A percentile compares a stretch with the other conserved stretches of the same genome.
phyloP scores from a whole-genome alignment of 805 yeast genomes.

The Ogataea polymorpha region DNA sequence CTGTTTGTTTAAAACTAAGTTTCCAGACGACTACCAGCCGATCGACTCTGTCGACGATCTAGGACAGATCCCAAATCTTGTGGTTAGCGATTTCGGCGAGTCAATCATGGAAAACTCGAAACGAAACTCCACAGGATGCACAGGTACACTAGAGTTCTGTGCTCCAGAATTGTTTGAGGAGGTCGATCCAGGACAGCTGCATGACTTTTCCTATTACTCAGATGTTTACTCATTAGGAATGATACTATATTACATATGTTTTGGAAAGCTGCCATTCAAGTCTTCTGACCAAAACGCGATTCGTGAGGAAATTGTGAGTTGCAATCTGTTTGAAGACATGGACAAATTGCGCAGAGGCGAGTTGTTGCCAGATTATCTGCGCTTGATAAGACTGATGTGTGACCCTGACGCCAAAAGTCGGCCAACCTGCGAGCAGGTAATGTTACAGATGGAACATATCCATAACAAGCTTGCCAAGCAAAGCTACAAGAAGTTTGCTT shows the following conservation, averaged over 20 bases:
- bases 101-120: slow-evolving; percentile 68
- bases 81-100: slow-evolving; percentile 90
- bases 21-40: slow-evolving; percentile 24
- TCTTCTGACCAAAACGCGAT: slow-evolving; percentile 24
- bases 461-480: slow-evolving; percentile 2
- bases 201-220: slow-evolving; percentile 65
- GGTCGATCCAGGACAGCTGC: slow-evolving; percentile 33
- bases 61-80: slow-evolving; percentile 54
- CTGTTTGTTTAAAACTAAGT: slow-evolving; percentile 55
- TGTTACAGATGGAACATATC: slow-evolving; percentile 25
- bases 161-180: slow-evolving; percentile 73
- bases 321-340: slow-evolving; percentile 22
- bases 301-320: slow-evolving; percentile 24
- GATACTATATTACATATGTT: slow-evolving; percentile 73
- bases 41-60: slow-evolving; percentile 23
- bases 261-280: slow-evolving; percentile 64
- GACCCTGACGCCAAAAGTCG: slow-evolving; percentile 37
- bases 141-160: slow-evolving; percentile 84
- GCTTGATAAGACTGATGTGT: slow-evolving; percentile 20
- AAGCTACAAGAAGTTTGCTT: not conserved
- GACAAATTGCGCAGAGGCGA: slow-evolving; percentile 14
- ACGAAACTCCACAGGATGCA: slow-evolving; percentile 71
- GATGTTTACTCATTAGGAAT: slow-evolving; percentile 84
- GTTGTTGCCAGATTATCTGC: slow-evolving; percentile 35
- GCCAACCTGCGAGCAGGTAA: slow-evolving; percentile 42